Conservation (phyloP, 1,284 basidiomycete genomes). For the Ustilago esculenta region DNA sequence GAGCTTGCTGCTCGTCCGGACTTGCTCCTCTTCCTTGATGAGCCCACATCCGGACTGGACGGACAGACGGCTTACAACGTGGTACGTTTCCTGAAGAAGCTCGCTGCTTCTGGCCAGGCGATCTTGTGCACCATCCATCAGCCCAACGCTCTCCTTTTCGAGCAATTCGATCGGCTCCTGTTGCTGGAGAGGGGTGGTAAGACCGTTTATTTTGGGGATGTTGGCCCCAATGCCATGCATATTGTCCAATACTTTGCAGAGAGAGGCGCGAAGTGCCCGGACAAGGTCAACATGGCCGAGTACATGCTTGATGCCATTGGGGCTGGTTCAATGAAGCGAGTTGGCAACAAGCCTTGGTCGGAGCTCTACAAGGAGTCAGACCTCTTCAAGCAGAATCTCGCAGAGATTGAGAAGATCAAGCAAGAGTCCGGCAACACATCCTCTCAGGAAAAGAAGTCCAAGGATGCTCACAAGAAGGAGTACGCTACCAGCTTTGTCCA, state of each 20-base stretch:
- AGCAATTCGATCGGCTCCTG: conserved; percentile 75
- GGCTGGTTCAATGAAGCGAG: conserved; percentile 60
- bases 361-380: conserved; percentile 67
- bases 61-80: conserved; percentile 90
- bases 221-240: conserved; percentile 71
- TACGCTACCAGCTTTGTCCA: conserved; percentile 78
- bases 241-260: conserved; percentile 72
- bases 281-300: conserved; percentile 71
- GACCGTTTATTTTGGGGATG: conserved; percentile 72
- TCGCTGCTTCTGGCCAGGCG: conserved; percentile 86
- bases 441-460: conserved; percentile 61
- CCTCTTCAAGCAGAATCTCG: conserved; percentile 64
- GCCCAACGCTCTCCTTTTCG: conserved; percentile 74
- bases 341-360: conserved; percentile 66
- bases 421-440: conserved; percentile 67
- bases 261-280: conserved; percentile 71
- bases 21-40: conserved; percentile 72
- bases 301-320: conserved; percentile 69
- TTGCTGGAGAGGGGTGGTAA: conserved; percentile 63
- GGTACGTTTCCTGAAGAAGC: conserved; percentile 78
- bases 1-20: conserved; percentile 81
- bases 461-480: conserved; percentile 53
- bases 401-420: conserved; percentile 70
- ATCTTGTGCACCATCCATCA: conserved; percentile 72
- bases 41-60: conserved; percentile 80